Evolutionary conservation across 805 yeast genomes (phyloP), one percentile per base, ranked within the genome.

Genomic region (Sugiyamaella floridensis): DNA sequence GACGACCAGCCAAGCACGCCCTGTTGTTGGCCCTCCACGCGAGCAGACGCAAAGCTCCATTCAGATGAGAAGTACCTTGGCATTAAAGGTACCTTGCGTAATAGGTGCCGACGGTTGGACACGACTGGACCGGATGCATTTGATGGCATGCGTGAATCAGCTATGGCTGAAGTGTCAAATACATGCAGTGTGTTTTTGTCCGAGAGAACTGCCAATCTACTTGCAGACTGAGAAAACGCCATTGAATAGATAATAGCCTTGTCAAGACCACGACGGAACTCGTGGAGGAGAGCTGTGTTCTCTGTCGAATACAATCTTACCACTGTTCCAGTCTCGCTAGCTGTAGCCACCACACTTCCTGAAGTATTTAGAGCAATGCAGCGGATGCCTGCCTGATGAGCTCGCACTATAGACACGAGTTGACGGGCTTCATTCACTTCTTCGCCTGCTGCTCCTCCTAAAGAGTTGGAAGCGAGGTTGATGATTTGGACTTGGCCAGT

Each of bases 101-200:
- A 71, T 19, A 86, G 61, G 66, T 89, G 96, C 18, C 81, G 78
- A 54, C 86, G 63, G 57, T 72, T 72, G 34, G 62, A 48, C 5
- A 64, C 57, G 11, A 54, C 57, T 12, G 64, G 56, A n/a, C 48
- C 15, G 11, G 50, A 34, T 12, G 48, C 45, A 15, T 46, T 46
- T 20, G 26, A 16, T 44, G 49, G 11, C 12, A n/a, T 12, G 8
- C 43, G 28, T 15, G 53, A 49, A 22, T 22, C 16, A 5, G 52
- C 45, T 29, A 48, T 29, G 22, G 15, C 45, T 6, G 60, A 55
- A n/a, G 83, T 72, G 63, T 84, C 86, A 70, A 81, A 93, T 2
- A 92, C 79, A 68, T 93, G 99, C 50, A 93, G 70, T 0, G 99
- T 93, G 59, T 81, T 83, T 64, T 92, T 93, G 69, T 89, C 96